Conservation (phyloP, 768 basidiomycete species). For the Strobilomyces echinocephalus region DNA sequence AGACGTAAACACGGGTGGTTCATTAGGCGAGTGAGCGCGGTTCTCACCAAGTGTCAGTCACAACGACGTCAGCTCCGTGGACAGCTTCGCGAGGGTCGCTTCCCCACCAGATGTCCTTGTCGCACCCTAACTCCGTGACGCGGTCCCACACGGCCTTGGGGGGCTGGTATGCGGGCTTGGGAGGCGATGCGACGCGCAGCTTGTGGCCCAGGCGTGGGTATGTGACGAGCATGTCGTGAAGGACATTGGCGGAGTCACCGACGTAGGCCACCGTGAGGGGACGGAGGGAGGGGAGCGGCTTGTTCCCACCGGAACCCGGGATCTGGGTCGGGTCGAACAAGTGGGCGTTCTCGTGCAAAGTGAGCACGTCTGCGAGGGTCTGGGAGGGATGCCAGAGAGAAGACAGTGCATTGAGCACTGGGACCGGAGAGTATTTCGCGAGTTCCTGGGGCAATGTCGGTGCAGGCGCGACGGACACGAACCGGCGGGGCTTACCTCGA, state of each 20-base stretch:
- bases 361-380: slow-evolving; percentile 87
- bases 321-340: slow-evolving; percentile 40
- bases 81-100: slow-evolving; percentile 83
- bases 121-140: slow-evolving; percentile 70
- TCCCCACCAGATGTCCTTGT: slow-evolving; percentile 69
- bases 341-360: slow-evolving; percentile 72
- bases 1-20: background rate
- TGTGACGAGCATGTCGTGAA: slow-evolving; percentile 96
- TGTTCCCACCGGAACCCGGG: slow-evolving; percentile 11
- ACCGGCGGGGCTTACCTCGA: slow-evolving; percentile 62
- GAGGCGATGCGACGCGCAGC: slow-evolving; percentile 79
- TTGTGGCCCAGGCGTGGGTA: slow-evolving; percentile 88
- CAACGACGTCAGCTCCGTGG: slow-evolving; percentile 84
- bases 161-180: slow-evolving; percentile 54
- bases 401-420: slow-evolving; percentile 94
- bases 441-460: slow-evolving; percentile 58
- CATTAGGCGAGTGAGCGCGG: background rate
- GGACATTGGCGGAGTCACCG: slow-evolving; percentile 91
- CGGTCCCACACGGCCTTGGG: slow-evolving; percentile 76
- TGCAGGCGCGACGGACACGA: background rate
- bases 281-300: slow-evolving; percentile 49
- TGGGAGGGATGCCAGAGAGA: slow-evolving; percentile 97
- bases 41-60: slow-evolving; percentile 92
- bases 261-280: slow-evolving; percentile 90
- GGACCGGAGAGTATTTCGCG: slow-evolving; percentile 84